Percentiles rank a stretch among this genome's conserved stretches.
phyloP scores from a whole-genome alignment of 177 flowering plant genomes.

The Vitis hybrid region DNA sequence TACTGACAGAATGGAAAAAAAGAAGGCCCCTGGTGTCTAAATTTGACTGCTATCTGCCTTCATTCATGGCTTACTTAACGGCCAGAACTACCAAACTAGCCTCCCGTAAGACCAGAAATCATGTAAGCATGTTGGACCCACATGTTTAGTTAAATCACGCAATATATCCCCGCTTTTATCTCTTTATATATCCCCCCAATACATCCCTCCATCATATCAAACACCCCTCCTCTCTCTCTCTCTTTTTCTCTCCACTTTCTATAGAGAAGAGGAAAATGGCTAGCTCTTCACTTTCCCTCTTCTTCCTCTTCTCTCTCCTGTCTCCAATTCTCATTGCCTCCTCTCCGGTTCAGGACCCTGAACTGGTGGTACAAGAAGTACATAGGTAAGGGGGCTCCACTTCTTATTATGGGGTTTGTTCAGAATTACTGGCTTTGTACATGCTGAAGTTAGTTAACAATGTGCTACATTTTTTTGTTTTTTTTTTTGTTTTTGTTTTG shows the following conservation, averaged over 20 bases:
- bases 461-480: constrained; percentile 5
- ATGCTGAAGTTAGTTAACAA: not conserved
- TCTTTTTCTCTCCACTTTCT: constrained; percentile 4
- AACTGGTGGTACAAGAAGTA: constrained; percentile 55
- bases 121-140: constrained; percentile 34
- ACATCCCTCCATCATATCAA: constrained; percentile 8
- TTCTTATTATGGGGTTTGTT: not conserved
- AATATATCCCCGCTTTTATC: constrained; percentile 28
- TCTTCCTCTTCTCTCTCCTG: constrained; percentile 27
- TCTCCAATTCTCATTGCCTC: constrained; percentile 35
- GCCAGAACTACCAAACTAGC: constrained; percentile 34
- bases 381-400: constrained; percentile 42
- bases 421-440: too few species aligned
- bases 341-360: constrained; percentile 48
- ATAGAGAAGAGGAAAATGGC: constrained; percentile 22
- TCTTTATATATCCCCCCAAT: constrained; percentile 49
- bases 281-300: constrained; percentile 18
- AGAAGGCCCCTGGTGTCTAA: not conserved
- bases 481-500: constrained; percentile 4
- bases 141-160: constrained; percentile 54
- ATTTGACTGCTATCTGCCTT: not conserved
- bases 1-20: too few species aligned
- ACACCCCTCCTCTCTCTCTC: constrained; percentile 5
- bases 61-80: constrained; percentile 33
- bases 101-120: constrained; percentile 50